Conservation (phyloP, 495 filamentous ascomycete genomes). For the Penicillium angulare region DNA sequence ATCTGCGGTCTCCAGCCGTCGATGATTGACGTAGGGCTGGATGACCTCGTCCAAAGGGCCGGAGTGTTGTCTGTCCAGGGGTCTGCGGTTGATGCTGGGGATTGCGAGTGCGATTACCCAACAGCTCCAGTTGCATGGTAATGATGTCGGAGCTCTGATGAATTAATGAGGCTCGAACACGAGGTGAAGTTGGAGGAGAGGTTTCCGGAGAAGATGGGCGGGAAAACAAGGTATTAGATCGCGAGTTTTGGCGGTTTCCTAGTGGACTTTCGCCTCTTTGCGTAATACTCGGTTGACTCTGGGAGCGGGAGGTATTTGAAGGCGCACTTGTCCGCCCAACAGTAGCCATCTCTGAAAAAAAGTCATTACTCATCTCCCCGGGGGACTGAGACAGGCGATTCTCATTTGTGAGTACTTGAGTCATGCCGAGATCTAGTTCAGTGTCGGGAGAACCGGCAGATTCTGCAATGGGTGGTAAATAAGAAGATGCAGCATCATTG, state of each 20-base stretch:
- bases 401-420: constrained; percentile 35
- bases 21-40: constrained; percentile 11
- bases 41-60: constrained; percentile 8
- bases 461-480: constrained; percentile 2
- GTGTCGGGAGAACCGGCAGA: constrained; percentile 7
- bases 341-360: constrained; percentile 30
- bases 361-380: constrained; percentile 35
- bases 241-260: constrained; percentile 30
- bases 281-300: constrained; percentile 12
- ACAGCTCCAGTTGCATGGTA: constrained; percentile 47
- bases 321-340: constrained; percentile 24
- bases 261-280: constrained; percentile 9
- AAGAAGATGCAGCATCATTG: not conserved
- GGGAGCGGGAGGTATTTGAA: constrained; percentile 12
- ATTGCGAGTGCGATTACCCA: constrained; percentile 36
- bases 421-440: constrained; percentile 18
- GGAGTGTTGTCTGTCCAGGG: constrained; percentile 11
- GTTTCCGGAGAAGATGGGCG: constrained; percentile 40
- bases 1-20: constrained; percentile 22
- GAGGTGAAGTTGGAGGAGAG: constrained; percentile 47
- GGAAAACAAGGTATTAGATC: constrained; percentile 44
- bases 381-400: constrained; percentile 40
- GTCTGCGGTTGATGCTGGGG: constrained; percentile 13
- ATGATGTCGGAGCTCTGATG: constrained; percentile 49
- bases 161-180: constrained; percentile 44